These are phyloP conservation scores for Sonneratia caseolaris DNA, from an alignment of 345 rosid species.

Conservation along the genomic window DNA sequence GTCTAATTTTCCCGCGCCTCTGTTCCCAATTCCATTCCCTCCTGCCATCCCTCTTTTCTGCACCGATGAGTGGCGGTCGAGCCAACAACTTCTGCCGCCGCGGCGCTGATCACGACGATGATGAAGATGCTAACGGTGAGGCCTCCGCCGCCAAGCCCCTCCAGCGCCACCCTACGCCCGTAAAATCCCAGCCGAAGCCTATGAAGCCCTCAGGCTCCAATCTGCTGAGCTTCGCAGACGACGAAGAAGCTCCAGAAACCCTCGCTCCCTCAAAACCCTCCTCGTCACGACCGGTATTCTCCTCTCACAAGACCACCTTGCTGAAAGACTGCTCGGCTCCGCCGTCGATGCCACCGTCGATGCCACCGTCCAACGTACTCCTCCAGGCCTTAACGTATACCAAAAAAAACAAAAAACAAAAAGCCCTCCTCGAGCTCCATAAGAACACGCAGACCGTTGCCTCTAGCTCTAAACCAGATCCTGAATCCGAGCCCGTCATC, in stretches of 20 bases:
- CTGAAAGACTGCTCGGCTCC: slow-evolving; percentile 44
- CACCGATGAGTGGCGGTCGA: slow-evolving; percentile 41
- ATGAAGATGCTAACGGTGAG: slow-evolving; percentile 12
- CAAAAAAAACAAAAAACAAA: slow-evolving; percentile 19
- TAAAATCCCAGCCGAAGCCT: slow-evolving; percentile 13
- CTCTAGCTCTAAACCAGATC: slow-evolving; percentile 28
- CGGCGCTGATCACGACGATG: slow-evolving; percentile 35
- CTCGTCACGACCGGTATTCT: slow-evolving; percentile 21
- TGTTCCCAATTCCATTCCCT: too few relatives aligned
- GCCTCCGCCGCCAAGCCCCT: slow-evolving; percentile 1
- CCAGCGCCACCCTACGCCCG: background rate
- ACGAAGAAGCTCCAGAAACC: slow-evolving; percentile 40
- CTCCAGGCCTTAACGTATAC: slow-evolving; percentile 86
- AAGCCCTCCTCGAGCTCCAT: slow-evolving; percentile 75
- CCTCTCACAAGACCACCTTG: slow-evolving; percentile 44
- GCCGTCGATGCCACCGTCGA: slow-evolving; percentile 16
- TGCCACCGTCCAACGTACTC: slow-evolving; percentile 50
- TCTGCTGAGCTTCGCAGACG: slow-evolving; percentile 87
- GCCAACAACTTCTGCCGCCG: slow-evolving; percentile 76
- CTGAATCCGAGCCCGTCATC: slow-evolving; percentile 9
- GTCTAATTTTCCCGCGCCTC: too few relatives aligned
- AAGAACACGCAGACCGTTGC: slow-evolving; percentile 36
- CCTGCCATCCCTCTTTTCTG: too few relatives aligned
- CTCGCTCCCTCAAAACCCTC: slow-evolving; percentile 24
- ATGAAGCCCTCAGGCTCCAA: slow-evolving; percentile 32